Conservation (phyloP, 148 eudicot genomes). For the Rhododendron williamsianum region DNA sequence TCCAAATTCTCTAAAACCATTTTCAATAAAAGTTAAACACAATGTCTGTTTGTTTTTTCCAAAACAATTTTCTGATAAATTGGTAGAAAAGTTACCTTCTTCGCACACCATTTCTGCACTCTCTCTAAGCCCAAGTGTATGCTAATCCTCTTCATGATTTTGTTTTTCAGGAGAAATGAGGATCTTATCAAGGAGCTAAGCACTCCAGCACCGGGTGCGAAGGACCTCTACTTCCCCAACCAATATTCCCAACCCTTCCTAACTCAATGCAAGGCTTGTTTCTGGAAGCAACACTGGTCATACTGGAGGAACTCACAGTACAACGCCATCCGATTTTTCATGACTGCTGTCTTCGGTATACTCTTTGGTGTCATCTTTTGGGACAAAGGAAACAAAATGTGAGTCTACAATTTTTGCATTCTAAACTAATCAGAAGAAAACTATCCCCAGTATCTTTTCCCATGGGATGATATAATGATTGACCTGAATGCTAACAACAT, state of each 20-base stretch:
- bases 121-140: neutral
- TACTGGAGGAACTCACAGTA: constrained; percentile 50
- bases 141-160: neutral
- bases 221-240: constrained; percentile 37
- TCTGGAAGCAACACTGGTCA: constrained; percentile 52
- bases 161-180: constrained; percentile 34
- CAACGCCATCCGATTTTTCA: constrained; percentile 34
- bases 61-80: neutral
- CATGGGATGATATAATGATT: neutral
- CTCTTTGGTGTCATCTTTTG: constrained; percentile 47
- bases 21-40: neutral
- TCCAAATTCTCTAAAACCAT: neutral
- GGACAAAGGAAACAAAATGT: constrained; percentile 35
- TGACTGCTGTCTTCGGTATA: constrained; percentile 33
- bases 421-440: neutral
- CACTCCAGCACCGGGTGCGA: constrained; percentile 33
- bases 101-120: neutral
- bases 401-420: constrained; percentile 5
- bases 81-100: neutral
- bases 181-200: constrained; percentile 39
- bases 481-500: neutral
- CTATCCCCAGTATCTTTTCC: neutral
- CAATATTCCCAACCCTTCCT: constrained; percentile 36
- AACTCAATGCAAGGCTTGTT: constrained; percentile 43
- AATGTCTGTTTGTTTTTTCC: neutral